Percentiles rank a stretch among this genome's conserved stretches.
Conservation (phyloP, 306 rosid genomes). For the Cajanus cajan region DNA sequence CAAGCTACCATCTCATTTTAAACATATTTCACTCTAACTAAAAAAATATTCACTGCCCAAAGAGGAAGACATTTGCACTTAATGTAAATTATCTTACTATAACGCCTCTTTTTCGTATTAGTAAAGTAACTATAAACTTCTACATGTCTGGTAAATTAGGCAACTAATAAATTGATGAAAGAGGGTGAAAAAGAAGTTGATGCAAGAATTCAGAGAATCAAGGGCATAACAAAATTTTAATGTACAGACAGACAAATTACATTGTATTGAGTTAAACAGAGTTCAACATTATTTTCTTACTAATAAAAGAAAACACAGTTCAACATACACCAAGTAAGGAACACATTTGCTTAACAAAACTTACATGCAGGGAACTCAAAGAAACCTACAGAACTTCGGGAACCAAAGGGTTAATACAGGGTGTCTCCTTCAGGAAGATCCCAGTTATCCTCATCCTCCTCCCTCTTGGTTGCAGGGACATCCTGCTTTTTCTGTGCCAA, state of each 20-base stretch:
- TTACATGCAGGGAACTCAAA: constrained; percentile 26
- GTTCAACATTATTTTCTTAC: too few relatives aligned
- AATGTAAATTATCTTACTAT: not conserved
- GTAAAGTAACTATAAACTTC: not conserved
- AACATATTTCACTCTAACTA: not conserved
- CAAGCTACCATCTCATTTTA: constrained; percentile 2
- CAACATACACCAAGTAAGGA: constrained; percentile 22
- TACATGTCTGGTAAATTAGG: not conserved
- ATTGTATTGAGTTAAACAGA: not conserved
- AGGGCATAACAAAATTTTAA: not conserved
- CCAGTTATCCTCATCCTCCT: constrained; percentile 70
- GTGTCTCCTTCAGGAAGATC: constrained; percentile 61
- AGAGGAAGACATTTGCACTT: not conserved
- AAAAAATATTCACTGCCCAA: not conserved
- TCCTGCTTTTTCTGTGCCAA: constrained; percentile 4
- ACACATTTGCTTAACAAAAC: constrained; percentile 24
- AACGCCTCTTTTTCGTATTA: not conserved
- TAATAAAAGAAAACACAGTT: too few relatives aligned
- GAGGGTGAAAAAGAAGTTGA: not conserved
- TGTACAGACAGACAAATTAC: constrained; percentile 10
- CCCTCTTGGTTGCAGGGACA: constrained; percentile 39
- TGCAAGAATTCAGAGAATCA: not conserved
- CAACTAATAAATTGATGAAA: not conserved
- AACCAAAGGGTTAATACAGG: constrained; percentile 34
- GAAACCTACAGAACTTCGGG: constrained; percentile 23